Base-by-base conservation (phyloP, 345 rosid species). In the Combretum micranthum region DNA sequence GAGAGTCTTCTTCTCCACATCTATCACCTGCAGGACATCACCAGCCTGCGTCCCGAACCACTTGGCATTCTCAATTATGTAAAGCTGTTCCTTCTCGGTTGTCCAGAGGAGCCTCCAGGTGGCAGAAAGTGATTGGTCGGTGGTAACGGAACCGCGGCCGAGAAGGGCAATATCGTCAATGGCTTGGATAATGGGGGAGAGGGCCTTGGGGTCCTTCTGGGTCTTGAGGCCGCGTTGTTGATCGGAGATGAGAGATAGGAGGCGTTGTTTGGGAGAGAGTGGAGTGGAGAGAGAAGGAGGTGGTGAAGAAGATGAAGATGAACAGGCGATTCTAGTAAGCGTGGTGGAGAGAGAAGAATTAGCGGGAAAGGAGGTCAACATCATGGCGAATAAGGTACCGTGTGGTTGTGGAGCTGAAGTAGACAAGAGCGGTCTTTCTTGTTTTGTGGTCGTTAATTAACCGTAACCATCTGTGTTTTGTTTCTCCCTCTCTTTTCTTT, bases 51-150 rank as follows among this genome's bases (percentile, higher is more conserved):
- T 88, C 13, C 96, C 87, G 25, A 91, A 79, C 71, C 87, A 37
- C 20, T 79, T 74, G 13, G 96, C 92, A 59, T 84, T 88, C 81
- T 88, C 92, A 52, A 91, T 72, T 52, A 91, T 88, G 80, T 82
- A 91, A 5, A 91, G 81, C 71, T 86, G 98, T 73, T 86, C 98
- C 69, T 86, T 91, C 85, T 91, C 98, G 53, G 98, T 86, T 21
- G 92, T 88, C 96, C 98, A 91, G 49, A 86, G 81, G 47, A 88
- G 66, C 55, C 98, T 72, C 95, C 96, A 92, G 44, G 95, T 86
- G 64, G 88, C 80, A 12, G 95, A 84, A 12, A 92, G 85, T 12
- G 87, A 70, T 11, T 49, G 65, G 0, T 60, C 84, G 26, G 96
- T 92, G 61, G 96, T 88, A 68, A 70, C 60, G 3, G 77, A 69